Evolutionary conservation across 1,284 basidiomycete genomes (phyloP).

Genomic region (Pseudozyma pruni): DNA sequence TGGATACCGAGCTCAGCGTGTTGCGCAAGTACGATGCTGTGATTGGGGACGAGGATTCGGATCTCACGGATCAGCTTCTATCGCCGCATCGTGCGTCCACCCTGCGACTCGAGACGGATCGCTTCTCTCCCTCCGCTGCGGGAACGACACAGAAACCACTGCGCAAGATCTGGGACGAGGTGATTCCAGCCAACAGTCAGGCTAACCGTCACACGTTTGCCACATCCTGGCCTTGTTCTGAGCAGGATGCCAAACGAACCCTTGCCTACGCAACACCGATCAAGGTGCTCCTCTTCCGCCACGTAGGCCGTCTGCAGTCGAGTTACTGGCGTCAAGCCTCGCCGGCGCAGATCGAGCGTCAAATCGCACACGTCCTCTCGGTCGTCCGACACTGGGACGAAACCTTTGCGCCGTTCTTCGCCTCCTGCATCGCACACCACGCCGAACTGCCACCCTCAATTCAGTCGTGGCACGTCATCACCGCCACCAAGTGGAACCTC

Average conservation of each 20-base stretch:
- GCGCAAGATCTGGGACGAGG: constrained; percentile 46
- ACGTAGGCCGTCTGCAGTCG: constrained; percentile 37
- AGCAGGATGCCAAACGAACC: constrained; percentile 28
- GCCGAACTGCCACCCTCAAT: constrained; percentile 26
- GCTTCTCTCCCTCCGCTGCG: constrained; percentile 1
- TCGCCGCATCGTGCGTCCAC: constrained; percentile 10
- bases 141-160: constrained; percentile 1
- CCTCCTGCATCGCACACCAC: constrained; percentile 27
- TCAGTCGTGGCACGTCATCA: constrained; percentile 39
- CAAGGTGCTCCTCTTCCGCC: constrained; percentile 46
- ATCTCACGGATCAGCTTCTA: constrained; percentile 27
- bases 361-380: constrained; percentile 30
- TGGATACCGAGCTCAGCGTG: constrained; percentile 38
- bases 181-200: constrained; percentile 33
- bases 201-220: constrained; percentile 25
- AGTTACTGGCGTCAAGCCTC: constrained; percentile 37
- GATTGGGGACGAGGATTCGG: constrained; percentile 42
- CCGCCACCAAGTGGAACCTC: constrained; percentile 36
- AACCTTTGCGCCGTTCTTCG: constrained; percentile 36
- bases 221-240: constrained; percentile 32
- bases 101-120: constrained; percentile 5
- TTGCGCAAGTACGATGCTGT: constrained; percentile 37
- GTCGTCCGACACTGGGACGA: constrained; percentile 39
- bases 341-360: constrained; percentile 29
- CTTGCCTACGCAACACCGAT: constrained; percentile 36